Evolutionary conservation across 306 rosid genomes (phyloP), one percentile per base, ranked within the genome.

Genomic region (Cicer bijugum): DNA sequence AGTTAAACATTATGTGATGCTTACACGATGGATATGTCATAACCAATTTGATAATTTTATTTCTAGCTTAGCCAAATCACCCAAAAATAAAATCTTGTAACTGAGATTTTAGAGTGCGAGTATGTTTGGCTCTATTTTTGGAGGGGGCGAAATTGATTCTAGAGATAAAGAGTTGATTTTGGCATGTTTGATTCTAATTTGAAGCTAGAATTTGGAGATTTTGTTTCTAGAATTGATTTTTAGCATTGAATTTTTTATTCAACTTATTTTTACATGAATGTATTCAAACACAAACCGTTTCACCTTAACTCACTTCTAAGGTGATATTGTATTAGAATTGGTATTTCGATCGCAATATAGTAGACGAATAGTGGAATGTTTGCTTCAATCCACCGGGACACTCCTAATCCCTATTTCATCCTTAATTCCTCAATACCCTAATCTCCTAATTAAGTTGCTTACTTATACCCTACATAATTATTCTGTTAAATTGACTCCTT

Each of bases 11-110:
- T 46, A 10, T 73, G 15, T n/a, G 64, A 58, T 73, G 45, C 42
- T 80, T 67, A 10, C 76, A 10, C 28, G 57, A 57, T 40, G 66
- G 28, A 23, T 39, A 55, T 5, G 5, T 79, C 10, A 5, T 1
- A 4, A 5, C 65, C 9, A n/a, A 55, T 57, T 61, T 19, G 17
- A 23, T 78, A 5, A 17, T 28, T 45, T 19, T 47, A 28, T 19
- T 66, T 72, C 28, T 35, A 67, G 63, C 19, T 56, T 57, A 37
- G 43, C 51, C 17, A 11, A 74, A 67, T 74, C 33, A 37, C 37
- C 9, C 10, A n/a, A 72, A 46, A 2, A 1, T 0, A 44, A n/a
- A 71, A 33, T 15, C 12, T 19, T 44, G 74, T 51, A 10, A 12
- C 11, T 33, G 17, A 2, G 35, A 28, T 28, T 28, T 28, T 28